Percentiles rank a stretch among this genome's conserved stretches.
Evolutionary conservation across 805 yeast species (phyloP).

Genomic region (Pichia scutulata): DNA sequence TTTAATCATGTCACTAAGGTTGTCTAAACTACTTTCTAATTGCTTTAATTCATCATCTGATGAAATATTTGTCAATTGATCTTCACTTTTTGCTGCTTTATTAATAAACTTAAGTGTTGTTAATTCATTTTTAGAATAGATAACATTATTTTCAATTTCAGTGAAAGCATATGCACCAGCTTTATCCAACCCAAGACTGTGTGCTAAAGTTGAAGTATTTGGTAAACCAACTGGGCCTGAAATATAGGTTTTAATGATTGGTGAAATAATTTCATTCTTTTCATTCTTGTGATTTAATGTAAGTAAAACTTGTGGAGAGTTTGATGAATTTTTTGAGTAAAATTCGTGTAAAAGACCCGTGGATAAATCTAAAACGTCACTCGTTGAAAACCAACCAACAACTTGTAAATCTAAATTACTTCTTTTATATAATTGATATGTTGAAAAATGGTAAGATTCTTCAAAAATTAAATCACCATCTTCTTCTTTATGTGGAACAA

Average conservation of each 20-base stretch:
- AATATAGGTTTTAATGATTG: constrained; percentile 59
- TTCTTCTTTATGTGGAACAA: constrained; percentile 72
- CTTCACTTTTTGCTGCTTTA: constrained; percentile 29
- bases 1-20: constrained; percentile 41
- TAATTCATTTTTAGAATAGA: constrained; percentile 51
- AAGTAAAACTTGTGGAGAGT: constrained; percentile 75
- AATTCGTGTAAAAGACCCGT: constrained; percentile 77
- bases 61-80: constrained; percentile 26
- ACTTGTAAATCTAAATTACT: constrained; percentile 73
- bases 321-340: constrained; percentile 68
- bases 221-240: constrained; percentile 63
- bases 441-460: constrained; percentile 63
- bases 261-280: constrained; percentile 42
- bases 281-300: constrained; percentile 56
- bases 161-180: constrained; percentile 55
- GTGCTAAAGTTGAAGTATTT: constrained; percentile 33
- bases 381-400: constrained; percentile 77
- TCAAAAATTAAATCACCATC: constrained; percentile 73
- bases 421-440: constrained; percentile 64
- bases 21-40: constrained; percentile 38
- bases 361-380: constrained; percentile 54
- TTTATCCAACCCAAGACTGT: constrained; percentile 32
- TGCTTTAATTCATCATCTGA: constrained; percentile 38
- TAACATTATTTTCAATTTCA: constrained; percentile 62
- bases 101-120: constrained; percentile 44